Evolutionary conservation across 2,329 filamentous ascomycete genomes (phyloP).

Genomic region (Microdochium paspali): DNA sequence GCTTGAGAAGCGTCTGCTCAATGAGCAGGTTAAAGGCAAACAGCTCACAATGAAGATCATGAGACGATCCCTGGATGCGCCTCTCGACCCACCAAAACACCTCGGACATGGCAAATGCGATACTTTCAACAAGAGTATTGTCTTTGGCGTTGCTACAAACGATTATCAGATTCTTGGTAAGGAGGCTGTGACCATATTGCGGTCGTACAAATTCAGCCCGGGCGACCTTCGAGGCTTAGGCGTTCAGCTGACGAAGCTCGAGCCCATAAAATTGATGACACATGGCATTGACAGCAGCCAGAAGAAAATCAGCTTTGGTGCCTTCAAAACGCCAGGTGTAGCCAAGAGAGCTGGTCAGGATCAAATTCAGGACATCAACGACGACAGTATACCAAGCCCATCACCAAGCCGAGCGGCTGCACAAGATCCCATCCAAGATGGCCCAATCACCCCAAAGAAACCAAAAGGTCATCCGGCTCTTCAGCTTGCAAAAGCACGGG

Average conservation of each 20-base stretch:
- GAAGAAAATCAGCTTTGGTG: slow-evolving; percentile 64
- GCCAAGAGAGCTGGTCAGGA: slow-evolving; percentile 24
- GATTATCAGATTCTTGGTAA: slow-evolving; percentile 60
- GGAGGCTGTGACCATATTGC: slow-evolving; percentile 77
- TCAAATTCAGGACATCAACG: slow-evolving; percentile 39
- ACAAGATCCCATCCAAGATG: slow-evolving; percentile 45
- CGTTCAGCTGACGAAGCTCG: slow-evolving; percentile 87
- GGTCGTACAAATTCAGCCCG: slow-evolving; percentile 73
- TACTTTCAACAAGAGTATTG: slow-evolving; percentile 78
- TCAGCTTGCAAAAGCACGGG: slow-evolving; percentile 37
- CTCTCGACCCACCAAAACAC: slow-evolving; percentile 85
- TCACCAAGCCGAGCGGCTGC: slow-evolving; percentile 19
- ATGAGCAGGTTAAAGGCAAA: slow-evolving; percentile 77
- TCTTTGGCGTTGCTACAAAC: slow-evolving; percentile 79
- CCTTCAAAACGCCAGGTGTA: slow-evolving; percentile 29
- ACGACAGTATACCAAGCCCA: slow-evolving; percentile 21
- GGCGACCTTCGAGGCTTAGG: slow-evolving; percentile 91
- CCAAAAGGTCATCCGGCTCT: slow-evolving; percentile 44
- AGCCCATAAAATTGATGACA: slow-evolving; percentile 56
- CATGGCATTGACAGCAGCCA: slow-evolving; percentile 66
- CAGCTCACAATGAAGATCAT: slow-evolving; percentile 94
- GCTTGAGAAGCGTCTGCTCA: slow-evolving; percentile 67
- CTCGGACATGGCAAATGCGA: slow-evolving; percentile 94
- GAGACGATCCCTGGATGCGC: slow-evolving; percentile 76
- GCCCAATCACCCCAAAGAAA: slow-evolving; percentile 42